Evolutionary conservation across 805 yeast genomes (phyloP), one percentile per base, ranked within the genome.

Genomic region (Wickerhamiella cacticola): DNA sequence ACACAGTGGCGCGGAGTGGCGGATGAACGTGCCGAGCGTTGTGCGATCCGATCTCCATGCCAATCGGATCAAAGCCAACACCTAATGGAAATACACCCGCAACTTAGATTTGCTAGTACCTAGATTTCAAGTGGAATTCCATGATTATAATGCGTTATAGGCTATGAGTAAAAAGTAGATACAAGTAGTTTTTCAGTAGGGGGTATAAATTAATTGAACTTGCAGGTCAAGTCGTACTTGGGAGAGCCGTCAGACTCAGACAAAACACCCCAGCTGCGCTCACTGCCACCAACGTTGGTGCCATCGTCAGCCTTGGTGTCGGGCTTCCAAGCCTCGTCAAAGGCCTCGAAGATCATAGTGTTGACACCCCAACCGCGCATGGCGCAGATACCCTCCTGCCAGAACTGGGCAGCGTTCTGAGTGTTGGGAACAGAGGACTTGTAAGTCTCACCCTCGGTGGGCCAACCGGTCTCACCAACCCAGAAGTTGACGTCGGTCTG

Each of bases 391-490:
- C 85, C 94, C 59, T 85, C 78, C 66, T 80, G 75, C 94, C 92
- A 89, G 78, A 74, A 89, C 56, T 67, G 65, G 59, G 73, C 70
- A 51, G 97, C 97, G 60, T 86, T 86, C 34, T 62, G 71, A 49
- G 76, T 73, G 59, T 79, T 64, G 59, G 96, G 96, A 24, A 66
- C 63, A 46, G 96, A 69, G 55, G 60, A 50, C 62, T 78, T 86
- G 59, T 68, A 87, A 62, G 70, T 67, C 52, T 85, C 76, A 66
- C 96, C 96, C 5, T 73, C 78, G 28, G 95, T 75, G 64, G 96
- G 94, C 95, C 96, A 87, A 58, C 96, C 96, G 55, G 96, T 87
- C 73, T 88, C 96, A 67, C 96, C 96, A 60, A 87, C 92, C 87
- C 89, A 88, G 74, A 88, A 86, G 50, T 78, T 74, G 59, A 89